phyloP scores from a whole-genome alignment of 805 yeast species.

The Candida manassasensis region DNA sequence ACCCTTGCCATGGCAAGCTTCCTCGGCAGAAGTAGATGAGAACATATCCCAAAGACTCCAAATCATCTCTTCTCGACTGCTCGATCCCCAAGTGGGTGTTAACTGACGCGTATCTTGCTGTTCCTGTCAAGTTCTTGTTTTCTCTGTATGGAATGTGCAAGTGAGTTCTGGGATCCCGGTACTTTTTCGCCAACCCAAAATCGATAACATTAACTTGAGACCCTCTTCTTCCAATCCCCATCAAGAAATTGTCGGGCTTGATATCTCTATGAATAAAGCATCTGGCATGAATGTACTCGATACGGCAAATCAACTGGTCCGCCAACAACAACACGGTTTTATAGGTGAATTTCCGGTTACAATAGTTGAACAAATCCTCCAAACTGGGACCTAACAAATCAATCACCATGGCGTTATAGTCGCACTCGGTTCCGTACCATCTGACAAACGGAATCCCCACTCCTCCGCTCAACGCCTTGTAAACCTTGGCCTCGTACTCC shows the following conservation, averaged over 20 bases:
- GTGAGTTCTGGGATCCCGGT: slow-evolving; percentile 89
- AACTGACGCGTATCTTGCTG: slow-evolving; percentile 93
- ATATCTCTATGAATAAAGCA: slow-evolving; percentile 84
- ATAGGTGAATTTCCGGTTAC: slow-evolving; percentile 87
- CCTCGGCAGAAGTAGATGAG: slow-evolving; percentile 93
- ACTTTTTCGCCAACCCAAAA: slow-evolving; percentile 91
- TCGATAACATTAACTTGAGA: slow-evolving; percentile 92
- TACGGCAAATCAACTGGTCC: slow-evolving; percentile 89
- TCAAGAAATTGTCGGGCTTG: slow-evolving; percentile 78
- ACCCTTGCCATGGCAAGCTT: slow-evolving; percentile 97
- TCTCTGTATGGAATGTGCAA: slow-evolving; percentile 94
- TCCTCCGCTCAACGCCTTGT: slow-evolving; percentile 91
- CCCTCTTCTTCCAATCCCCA: slow-evolving; percentile 93
- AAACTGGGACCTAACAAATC: slow-evolving; percentile 92
- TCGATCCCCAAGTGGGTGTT: slow-evolving; percentile 97
- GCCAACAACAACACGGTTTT: slow-evolving; percentile 91
- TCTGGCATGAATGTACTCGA: slow-evolving; percentile 93
- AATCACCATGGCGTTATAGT: slow-evolving; percentile 94
- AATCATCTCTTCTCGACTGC: slow-evolving; percentile 93
- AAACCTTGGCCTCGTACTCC: slow-evolving; percentile 95
- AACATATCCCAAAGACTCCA: slow-evolving; percentile 92
- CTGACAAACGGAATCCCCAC: slow-evolving; percentile 96
- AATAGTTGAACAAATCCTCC: slow-evolving; percentile 93
- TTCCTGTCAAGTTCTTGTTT: slow-evolving; percentile 93
- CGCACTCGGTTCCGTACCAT: slow-evolving; percentile 94